Base-by-base conservation (phyloP, 441 rosid species). In the Populus hybrid region DNA sequence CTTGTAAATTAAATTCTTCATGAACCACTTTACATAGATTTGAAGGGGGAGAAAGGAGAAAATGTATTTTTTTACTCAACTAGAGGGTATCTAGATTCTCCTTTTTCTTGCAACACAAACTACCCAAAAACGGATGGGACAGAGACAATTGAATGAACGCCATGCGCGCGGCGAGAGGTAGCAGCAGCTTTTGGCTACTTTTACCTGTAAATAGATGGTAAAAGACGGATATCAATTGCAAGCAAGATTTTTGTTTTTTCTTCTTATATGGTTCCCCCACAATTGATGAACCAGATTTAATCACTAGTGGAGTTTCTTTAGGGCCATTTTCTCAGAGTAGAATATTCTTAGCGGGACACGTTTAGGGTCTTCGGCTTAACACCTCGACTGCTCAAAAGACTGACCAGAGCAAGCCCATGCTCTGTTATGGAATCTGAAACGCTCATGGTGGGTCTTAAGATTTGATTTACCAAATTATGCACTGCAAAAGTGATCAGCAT, bases 241-340 rank as follows among this genome's bases (percentile, higher is more conserved):
- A 40, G 28, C 65, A 63, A 12, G 18, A 4, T 29, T 29, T 29
- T 29, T 29, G 1, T 38, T 6, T 26, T n/a, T 29, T 29, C 26
- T 31, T 26, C 28, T 36, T 23, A 14, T 28, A 36, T 64, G 71
- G 67, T 70, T 74, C 66, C 82, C 66, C 84, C 86, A 83, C 84
- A 69, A 78, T 70, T 31, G 84, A 78, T 83, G 86, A 73, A 81
- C 82, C 78, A 67, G 59, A 64, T 78, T 83, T 42, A 69, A 76
- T 67, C 77, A 36, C 42, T 3, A 20, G 71, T 68, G 20, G 72
- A 33, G 67, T 72, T 65, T 74, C 68, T n/a, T 24, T 29, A 63
- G 38, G 63, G 66, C 71, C 59, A n/a, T 68, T 67, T 16, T 64
- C 21, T 64, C 56, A 29, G 31, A 29, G 5, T 4, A 29, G 82